Evolutionary conservation across 2,329 filamentous ascomycete species (phyloP).

Genomic region (Aspergillus sp.): DNA sequence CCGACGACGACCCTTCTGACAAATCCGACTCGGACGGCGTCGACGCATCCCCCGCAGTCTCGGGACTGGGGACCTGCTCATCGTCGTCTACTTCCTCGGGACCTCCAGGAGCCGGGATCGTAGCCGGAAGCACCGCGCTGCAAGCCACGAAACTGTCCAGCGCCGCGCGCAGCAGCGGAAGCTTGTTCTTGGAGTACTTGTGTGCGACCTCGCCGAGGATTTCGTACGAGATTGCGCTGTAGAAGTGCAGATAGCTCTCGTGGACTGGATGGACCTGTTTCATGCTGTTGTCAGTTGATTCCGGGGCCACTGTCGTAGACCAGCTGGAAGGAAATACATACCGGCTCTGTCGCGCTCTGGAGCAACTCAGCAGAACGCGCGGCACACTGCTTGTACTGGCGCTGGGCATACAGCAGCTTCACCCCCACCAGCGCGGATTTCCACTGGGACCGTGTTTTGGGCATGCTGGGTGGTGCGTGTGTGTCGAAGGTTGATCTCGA

Average conservation of each 20-base stretch:
- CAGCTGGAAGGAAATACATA: conserved; percentile 9
- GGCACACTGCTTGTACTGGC: conserved; percentile 34
- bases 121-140: conserved; percentile 17
- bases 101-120: conserved; percentile 4
- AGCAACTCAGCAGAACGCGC: conserved; percentile 24
- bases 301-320: neutral
- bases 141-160: conserved; percentile 31
- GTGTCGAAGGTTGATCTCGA: too few relatives aligned
- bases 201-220: conserved; percentile 39
- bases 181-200: conserved; percentile 37
- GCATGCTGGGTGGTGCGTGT: too few relatives aligned
- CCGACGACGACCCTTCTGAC: conserved; percentile 5
- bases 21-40: conserved; percentile 23
- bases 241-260: conserved; percentile 37
- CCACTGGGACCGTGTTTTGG: conserved; percentile 23
- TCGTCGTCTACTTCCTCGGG: neutral
- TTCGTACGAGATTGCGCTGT: conserved; percentile 39
- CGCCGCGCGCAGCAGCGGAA: conserved; percentile 32
- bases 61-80: conserved; percentile 1
- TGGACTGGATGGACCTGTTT: conserved; percentile 26
- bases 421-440: conserved; percentile 21
- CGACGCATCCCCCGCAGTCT: conserved; percentile 3
- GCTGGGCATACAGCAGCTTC: conserved; percentile 27
- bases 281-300: conserved; percentile 4
- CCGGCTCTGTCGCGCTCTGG: conserved; percentile 14